Conservation (phyloP, 768 basidiomycete species). For the Auriculariales sp. region DNA sequence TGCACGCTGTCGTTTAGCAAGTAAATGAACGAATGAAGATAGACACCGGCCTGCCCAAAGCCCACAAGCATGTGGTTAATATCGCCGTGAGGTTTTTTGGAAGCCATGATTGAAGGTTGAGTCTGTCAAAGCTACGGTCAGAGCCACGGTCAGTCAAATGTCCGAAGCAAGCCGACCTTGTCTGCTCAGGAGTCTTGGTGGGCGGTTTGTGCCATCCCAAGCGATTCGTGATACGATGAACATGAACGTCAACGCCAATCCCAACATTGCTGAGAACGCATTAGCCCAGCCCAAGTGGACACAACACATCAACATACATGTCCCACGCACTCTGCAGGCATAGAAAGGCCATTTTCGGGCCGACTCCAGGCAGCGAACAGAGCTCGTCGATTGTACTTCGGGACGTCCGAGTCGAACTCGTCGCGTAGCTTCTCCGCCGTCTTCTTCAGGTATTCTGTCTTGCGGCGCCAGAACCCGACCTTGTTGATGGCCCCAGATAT, state of each 20-base stretch:
- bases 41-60: constrained; percentile 55
- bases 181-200: constrained; percentile 80
- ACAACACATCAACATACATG: constrained; percentile 29
- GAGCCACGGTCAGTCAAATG: not conserved
- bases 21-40: not conserved
- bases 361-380: constrained; percentile 79
- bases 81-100: constrained; percentile 57
- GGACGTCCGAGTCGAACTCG: constrained; percentile 71
- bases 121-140: constrained; percentile 21
- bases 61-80: constrained; percentile 76
- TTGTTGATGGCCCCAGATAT: constrained; percentile 70
- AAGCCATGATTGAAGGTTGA: constrained; percentile 76
- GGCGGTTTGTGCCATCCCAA: constrained; percentile 82
- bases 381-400: constrained; percentile 79
- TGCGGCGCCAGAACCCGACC: constrained; percentile 87
- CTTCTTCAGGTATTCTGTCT: constrained; percentile 63
- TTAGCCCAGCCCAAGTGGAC: not conserved
- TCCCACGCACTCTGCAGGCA: constrained; percentile 76
- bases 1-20: constrained; percentile 16
- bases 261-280: constrained; percentile 51
- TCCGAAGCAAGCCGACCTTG: constrained; percentile 35
- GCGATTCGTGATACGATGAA: constrained; percentile 88
- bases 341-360: constrained; percentile 93
- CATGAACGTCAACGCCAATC: constrained; percentile 93
- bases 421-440: constrained; percentile 55